These are phyloP conservation scores for Phytophthora pinifolia DNA, from an alignment of 352 stramenopile genomes.

Conservation along the genomic window DNA sequence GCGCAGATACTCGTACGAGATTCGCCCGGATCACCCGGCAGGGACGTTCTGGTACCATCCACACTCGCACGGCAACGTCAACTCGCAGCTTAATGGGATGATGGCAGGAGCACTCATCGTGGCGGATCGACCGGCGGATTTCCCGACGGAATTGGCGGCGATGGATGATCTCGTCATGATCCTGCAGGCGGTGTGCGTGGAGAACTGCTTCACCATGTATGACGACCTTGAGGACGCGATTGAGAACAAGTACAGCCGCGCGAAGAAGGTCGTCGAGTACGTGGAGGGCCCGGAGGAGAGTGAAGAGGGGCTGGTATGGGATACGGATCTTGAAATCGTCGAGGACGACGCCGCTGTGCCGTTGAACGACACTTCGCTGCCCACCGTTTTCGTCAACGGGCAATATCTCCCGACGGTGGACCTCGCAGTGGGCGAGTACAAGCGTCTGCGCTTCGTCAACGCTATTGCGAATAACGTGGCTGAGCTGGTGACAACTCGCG, in stretches of 20 bases:
- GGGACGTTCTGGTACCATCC: constrained; percentile 86
- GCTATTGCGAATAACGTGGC: constrained; percentile 82
- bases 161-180: constrained; percentile 74
- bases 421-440: constrained; percentile 53
- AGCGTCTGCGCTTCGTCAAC: constrained; percentile 72
- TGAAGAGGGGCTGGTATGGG: constrained; percentile 18
- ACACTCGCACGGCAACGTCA: constrained; percentile 71
- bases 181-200: constrained; percentile 65
- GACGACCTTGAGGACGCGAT: constrained; percentile 63
- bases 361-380: constrained; percentile 69
- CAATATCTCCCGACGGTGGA: constrained; percentile 66
- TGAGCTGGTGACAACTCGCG: constrained; percentile 51
- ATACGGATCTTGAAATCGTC: constrained; percentile 31
- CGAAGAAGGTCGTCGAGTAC: constrained; percentile 12
- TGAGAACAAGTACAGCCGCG: constrained; percentile 46
- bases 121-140: constrained; percentile 54
- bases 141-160: constrained; percentile 43
- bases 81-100: constrained; percentile 73
- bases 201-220: constrained; percentile 64
- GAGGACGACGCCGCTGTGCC: constrained; percentile 42
- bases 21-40: constrained; percentile 62
- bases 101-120: constrained; percentile 74
- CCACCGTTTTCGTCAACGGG: constrained; percentile 74
- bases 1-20: constrained; percentile 64
- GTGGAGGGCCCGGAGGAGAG: constrained; percentile 21